These are phyloP conservation scores for Grifola frondosa DNA, from an alignment of 1,284 basidiomycete species.

Conservation along the genomic window DNA sequence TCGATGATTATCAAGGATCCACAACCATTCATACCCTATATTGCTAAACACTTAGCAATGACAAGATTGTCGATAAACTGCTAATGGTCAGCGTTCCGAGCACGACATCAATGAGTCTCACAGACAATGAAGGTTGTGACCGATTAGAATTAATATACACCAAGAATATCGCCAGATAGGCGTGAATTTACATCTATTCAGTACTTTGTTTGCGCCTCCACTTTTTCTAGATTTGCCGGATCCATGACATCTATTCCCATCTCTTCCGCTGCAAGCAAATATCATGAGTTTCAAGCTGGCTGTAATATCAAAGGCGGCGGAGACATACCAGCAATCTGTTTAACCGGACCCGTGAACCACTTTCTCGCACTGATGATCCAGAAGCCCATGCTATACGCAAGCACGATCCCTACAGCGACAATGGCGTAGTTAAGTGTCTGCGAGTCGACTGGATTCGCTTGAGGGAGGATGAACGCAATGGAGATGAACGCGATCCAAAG, in stretches of 20 bases:
- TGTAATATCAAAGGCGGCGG: background rate
- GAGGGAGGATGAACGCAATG: constrained; percentile 66
- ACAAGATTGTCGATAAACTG: no score
- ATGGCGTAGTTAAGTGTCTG: constrained; percentile 74
- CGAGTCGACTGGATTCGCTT: constrained; percentile 64
- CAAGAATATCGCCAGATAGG: background rate
- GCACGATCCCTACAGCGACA: constrained; percentile 71
- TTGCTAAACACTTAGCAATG: no score
- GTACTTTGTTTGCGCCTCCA: no score
- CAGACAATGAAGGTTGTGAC: no score
- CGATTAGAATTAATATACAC: no score
- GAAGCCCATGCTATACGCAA: constrained; percentile 58
- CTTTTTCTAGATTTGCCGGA: constrained; percentile 26
- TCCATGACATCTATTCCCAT: constrained; percentile 50
- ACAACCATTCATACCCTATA: no score
- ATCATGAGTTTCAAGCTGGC: no score
- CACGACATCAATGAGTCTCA: no score
- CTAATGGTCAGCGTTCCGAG: no score
- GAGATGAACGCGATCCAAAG: constrained; percentile 63
- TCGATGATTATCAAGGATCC: no score
- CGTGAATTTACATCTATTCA: background rate
- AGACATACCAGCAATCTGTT: constrained; percentile 56
- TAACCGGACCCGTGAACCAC: constrained; percentile 69
- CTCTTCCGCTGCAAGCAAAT: constrained; percentile 39
- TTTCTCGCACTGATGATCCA: constrained; percentile 69